These are phyloP conservation scores for Aspergillus tubingensis DNA, from an alignment of 2,329 filamentous ascomycete genomes.

Conservation along the genomic window DNA sequence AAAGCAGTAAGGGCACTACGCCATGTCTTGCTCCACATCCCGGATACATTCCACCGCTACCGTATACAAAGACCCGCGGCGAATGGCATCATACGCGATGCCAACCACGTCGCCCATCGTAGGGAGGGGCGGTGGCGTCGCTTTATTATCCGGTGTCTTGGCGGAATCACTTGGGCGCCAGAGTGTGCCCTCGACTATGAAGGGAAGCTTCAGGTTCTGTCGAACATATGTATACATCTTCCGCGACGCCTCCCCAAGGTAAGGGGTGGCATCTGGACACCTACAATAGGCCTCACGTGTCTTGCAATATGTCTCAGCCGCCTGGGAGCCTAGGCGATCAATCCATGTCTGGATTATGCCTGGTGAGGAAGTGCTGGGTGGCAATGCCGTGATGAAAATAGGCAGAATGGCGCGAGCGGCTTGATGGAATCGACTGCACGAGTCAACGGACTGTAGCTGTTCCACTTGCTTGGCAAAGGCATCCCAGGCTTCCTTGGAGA, in stretches of 20 bases:
- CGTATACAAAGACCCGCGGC: neutral
- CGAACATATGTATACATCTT: neutral
- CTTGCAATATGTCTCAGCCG: neutral
- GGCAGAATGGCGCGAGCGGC: neutral
- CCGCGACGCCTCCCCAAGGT: neutral
- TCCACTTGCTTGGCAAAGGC: neutral
- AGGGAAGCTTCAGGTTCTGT: neutral
- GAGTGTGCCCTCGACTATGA: neutral
- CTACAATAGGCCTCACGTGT: neutral
- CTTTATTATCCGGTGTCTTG: neutral
- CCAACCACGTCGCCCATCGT: neutral
- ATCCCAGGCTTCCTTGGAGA: neutral
- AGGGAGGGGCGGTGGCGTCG: neutral
- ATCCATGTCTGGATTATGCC: neutral
- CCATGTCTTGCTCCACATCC: neutral
- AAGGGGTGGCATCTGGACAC: neutral
- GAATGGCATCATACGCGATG: constrained; percentile 1
- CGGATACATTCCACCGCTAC: neutral
- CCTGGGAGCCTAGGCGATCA: neutral
- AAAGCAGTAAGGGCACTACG: neutral
- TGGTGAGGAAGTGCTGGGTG: neutral
- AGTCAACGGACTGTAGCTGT: neutral
- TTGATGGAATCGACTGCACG: neutral
- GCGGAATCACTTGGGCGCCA: neutral
- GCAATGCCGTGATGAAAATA: neutral